Conservation (phyloP, 345 rosid species). For the Garcia nutans region DNA sequence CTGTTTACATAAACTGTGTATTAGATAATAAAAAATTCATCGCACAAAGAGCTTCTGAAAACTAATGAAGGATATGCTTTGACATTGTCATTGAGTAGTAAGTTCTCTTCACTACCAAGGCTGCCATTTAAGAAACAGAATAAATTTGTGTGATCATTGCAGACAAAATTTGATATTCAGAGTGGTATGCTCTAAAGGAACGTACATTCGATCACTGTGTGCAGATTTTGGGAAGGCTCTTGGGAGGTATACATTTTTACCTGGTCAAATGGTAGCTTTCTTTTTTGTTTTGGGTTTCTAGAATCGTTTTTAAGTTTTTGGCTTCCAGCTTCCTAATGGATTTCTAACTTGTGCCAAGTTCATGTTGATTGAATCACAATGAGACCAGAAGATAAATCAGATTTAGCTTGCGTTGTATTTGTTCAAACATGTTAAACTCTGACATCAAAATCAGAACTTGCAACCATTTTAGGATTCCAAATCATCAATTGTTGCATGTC, state of each 20-base stretch:
- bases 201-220: constrained; percentile 91
- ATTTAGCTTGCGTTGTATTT: no score
- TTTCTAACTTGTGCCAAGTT: not conserved
- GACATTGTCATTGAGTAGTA: not conserved
- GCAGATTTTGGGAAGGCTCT: constrained; percentile 92
- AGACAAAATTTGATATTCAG: constrained; percentile 89
- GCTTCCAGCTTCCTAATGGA: not conserved
- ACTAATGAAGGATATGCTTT: not conserved
- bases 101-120: not conserved
- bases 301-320: not conserved
- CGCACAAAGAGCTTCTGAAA: not conserved
- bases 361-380: not conserved
- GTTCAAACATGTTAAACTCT: not conserved
- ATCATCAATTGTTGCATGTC: not conserved
- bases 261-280: not conserved
- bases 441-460: not conserved
- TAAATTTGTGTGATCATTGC: constrained; percentile 28
- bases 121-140: not conserved
- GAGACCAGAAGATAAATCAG: not conserved
- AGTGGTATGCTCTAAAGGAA: constrained; percentile 85
- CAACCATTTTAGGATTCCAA: not conserved
- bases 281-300: not conserved
- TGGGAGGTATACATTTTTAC: constrained; percentile 53
- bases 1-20: not conserved
- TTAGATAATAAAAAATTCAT: not conserved